Conservation (phyloP, 257 asterid genomes). For the Jaltomata sinuosa region DNA sequence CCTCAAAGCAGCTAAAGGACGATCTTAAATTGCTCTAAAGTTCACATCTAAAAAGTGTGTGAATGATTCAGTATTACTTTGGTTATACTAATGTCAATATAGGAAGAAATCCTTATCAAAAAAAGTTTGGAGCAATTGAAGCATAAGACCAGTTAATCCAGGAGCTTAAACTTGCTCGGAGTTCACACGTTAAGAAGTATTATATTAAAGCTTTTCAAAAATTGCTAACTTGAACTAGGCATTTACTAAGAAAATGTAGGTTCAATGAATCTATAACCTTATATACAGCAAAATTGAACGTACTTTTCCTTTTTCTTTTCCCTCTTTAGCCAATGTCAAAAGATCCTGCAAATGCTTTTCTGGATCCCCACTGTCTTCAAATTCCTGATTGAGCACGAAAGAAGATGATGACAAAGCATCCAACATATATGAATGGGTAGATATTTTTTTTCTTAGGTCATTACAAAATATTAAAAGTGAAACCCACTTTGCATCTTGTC, state of each 20-base stretch:
- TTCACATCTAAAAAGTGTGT: not conserved
- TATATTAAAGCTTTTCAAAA: not conserved
- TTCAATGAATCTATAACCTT: not conserved
- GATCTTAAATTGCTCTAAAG: not conserved
- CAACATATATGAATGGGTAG: not conserved
- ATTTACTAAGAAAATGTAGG: not conserved
- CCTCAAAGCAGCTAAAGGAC: not conserved
- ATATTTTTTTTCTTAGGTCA: not conserved
- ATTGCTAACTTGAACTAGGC: not conserved
- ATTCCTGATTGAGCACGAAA: constrained; percentile 44
- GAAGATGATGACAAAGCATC: not conserved
- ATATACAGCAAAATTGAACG: not conserved
- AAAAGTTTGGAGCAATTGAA: not conserved
- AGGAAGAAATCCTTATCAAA: not conserved
- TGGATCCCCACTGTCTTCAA: constrained; percentile 89
- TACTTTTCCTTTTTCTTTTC: constrained; percentile 95
- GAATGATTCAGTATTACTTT: not conserved
- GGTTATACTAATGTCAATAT: not conserved
- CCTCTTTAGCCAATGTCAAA: constrained; percentile 67
- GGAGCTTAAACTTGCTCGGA: not conserved
- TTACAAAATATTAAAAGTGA: not conserved
- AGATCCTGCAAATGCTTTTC: constrained; percentile 76
- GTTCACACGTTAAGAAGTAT: not conserved
- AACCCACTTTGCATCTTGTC: constrained; percentile 86
- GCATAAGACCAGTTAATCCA: not conserved